Base-by-base conservation (phyloP, 2,329 filamentous ascomycete species). In the Arachnomyces sp. region DNA sequence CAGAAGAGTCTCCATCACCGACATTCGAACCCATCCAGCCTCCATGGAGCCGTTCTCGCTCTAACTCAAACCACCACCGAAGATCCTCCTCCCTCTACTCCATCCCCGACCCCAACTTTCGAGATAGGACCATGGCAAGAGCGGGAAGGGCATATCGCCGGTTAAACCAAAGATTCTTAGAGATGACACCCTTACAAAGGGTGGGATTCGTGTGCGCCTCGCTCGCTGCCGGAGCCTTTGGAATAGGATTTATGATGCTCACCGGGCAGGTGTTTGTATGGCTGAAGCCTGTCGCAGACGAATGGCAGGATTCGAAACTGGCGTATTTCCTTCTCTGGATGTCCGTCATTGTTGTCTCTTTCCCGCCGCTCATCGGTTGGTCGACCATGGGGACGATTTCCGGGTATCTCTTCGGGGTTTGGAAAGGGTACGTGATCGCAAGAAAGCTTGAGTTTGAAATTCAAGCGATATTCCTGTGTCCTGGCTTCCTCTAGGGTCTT, bases 301-400 rank as follows among this genome's bases (percentile, higher is more conserved):
- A 76, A 48, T 95, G 88, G 88, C 78, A 86, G 54, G 73, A 78
- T 21, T 68, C 88, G 4, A 74, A 71, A 1, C 80, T 75, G 38
- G 90, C 87, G 32, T 85, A 80, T 70, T 62, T 80, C 44, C 75
- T 95, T 36, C 71, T 92, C 30, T 94, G 87, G 77, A 60, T 75
- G 25, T 68, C 86, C 52, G 82, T 84, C 28, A 87, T 89, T 59
- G 58, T 75, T 31, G 83, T 88, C 12, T 86, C 82, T 2, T 93
- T 95, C 61, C 89, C 89, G 14, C 89, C 89, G 2, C 63, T 94
- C 52, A 82, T 95, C 47, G 89, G 89, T 11, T 95, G 94, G 69
- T 86, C 82, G 45, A 86, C 83, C 1, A 81, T 82, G 52, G 70
- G 84, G 21, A 85, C 81, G 1, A 71, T 84, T 14, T 69, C 78